These are phyloP conservation scores for Penicillium dipodomyicola DNA, from an alignment of 495 filamentous ascomycete genomes.

Conservation along the genomic window DNA sequence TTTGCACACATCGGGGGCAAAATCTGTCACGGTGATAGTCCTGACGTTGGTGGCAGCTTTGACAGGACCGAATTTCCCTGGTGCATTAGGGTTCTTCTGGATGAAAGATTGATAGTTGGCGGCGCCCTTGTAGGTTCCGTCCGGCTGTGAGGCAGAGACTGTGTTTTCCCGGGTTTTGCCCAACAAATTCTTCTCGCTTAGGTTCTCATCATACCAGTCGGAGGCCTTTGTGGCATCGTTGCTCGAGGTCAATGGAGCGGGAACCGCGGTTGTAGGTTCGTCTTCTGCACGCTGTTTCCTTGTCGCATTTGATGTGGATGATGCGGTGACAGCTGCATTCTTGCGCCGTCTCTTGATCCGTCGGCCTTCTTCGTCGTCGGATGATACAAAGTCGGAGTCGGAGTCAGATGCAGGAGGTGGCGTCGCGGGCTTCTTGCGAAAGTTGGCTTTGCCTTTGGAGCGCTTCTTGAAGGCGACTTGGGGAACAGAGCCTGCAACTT, in stretches of 20 bases:
- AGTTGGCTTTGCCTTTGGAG: conserved; percentile 69
- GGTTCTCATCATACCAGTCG: conserved; percentile 78
- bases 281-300: conserved; percentile 48
- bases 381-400: conserved; percentile 66
- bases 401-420: conserved; percentile 65
- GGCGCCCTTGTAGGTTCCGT: conserved; percentile 75
- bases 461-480: conserved; percentile 78
- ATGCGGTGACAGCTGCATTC: conserved; percentile 59
- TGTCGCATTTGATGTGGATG: conserved; percentile 42
- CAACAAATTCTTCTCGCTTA: conserved; percentile 60
- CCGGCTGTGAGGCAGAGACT: conserved; percentile 25
- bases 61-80: conserved; percentile 72
- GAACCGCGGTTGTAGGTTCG: conserved; percentile 54
- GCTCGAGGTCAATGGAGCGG: conserved; percentile 54
- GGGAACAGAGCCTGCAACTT: conserved; percentile 19
- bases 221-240: conserved; percentile 91
- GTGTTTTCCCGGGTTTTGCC: conserved; percentile 53
- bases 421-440: conserved; percentile 80
- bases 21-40: conserved; percentile 87
- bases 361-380: conserved; percentile 70
- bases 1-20: conserved; percentile 92
- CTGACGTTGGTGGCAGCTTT: conserved; percentile 89
- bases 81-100: conserved; percentile 78
- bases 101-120: conserved; percentile 72
- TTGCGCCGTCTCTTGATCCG: conserved; percentile 76